Base-by-base conservation (phyloP, 179 eudicot species). In the Silene noctiflora region DNA sequence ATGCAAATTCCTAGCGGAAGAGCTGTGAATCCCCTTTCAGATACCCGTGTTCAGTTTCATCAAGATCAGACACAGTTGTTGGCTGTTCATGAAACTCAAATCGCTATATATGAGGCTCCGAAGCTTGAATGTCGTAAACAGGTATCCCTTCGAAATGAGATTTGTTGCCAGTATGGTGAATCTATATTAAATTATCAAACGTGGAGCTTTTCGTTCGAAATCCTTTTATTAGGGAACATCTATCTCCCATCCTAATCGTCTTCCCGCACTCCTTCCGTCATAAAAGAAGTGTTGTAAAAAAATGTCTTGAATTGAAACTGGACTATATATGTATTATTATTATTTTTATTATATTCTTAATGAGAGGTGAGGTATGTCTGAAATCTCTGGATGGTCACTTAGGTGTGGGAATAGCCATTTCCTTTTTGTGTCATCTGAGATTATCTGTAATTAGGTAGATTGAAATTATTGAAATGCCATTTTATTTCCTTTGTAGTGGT, bases 11-110 rank as follows among this genome's bases (percentile, higher is more conserved):
- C 90, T 58, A 84, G 84, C 67, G 97, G 90, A 25, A 83, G 87
- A 76, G 79, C 88, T 56, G 80, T 81, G 72, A 79, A 80, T 79
- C 84, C 92, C 77, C 89, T 84, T 75, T 83, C 89, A 10, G 92
- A 91, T 81, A 93, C 98, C 31, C 85, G 87, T 59, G 93, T 93
- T 19, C 98, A 93, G 64, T 93, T 93, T 80, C 98, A 93, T 81
- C 90, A 89, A 72, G 93, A 93, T 81, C 97, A 93, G 85, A 86
- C 77, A 69, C 97, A 89, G 82, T 67, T 91, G 59, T 73, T 93
- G 76, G 91, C 84, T 33, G 93, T 89, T 64, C 98, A 91, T 82
- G 96, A 90, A 84, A 88, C 95, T 60, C 97, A 91, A 79, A 88
- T 91, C 77, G 98, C 95, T 72, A 86, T 93, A 60, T 91, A 87